These are phyloP conservation scores for Syzygium aromaticum DNA, from an alignment of 345 rosid species.

Conservation along the genomic window DNA sequence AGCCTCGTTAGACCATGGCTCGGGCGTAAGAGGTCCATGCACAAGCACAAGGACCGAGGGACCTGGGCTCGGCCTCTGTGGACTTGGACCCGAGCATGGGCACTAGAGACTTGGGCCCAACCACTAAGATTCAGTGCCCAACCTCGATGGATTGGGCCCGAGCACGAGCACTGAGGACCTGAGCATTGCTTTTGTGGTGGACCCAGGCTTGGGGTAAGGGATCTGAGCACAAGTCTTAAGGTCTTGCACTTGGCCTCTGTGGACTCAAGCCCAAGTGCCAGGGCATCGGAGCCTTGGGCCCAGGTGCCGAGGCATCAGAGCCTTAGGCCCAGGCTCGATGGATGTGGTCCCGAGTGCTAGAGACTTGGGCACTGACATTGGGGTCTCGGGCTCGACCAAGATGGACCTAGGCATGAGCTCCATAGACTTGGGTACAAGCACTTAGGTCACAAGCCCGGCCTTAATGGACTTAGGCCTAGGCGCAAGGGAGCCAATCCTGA, in stretches of 20 bases:
- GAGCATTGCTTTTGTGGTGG: not conserved
- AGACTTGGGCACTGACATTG: not conserved
- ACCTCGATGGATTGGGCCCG: not conserved
- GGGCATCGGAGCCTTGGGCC: not conserved
- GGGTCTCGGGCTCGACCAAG: not conserved
- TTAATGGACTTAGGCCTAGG: not conserved
- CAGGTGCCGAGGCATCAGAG: not conserved
- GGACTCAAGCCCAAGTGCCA: not conserved
- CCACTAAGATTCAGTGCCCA: fast-evolving
- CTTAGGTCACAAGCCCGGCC: not conserved
- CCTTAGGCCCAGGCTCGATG: not conserved
- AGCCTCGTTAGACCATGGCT: too few species aligned
- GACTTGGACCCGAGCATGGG: not conserved
- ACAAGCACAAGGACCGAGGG: not conserved
- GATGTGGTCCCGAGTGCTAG: not conserved
- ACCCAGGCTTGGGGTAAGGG: not conserved
- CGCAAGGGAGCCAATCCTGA: not conserved
- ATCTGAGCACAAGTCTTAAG: not conserved
- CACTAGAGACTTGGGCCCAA: not conserved
- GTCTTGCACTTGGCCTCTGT: not conserved
- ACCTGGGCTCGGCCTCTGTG: fast-evolving
- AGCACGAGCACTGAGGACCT: fast-evolving
- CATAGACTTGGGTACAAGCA: not conserved
- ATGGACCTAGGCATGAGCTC: not conserved
- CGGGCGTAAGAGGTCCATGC: not conserved